phyloP scores from a whole-genome alignment of 352 stramenopile species.

The Phytopythium oedochilum region DNA sequence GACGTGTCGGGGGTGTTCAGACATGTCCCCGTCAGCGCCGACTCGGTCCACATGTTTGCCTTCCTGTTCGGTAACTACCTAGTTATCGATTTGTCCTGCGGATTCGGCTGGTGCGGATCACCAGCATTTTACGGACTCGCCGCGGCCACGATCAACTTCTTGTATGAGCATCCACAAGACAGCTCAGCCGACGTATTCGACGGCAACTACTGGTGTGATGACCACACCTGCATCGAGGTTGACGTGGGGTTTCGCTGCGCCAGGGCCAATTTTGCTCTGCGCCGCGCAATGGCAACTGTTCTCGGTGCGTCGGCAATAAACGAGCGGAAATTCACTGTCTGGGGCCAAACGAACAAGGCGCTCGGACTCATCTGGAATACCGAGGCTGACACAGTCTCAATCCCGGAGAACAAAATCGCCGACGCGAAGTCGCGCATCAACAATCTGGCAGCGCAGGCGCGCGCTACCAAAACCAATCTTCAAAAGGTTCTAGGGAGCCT shows the following conservation, averaged over 20 bases:
- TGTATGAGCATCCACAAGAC: conserved; percentile 8
- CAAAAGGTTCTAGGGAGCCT: too few relatives aligned
- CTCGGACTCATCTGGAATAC: conserved; percentile 13
- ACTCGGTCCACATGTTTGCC: conserved; percentile 19
- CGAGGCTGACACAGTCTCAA: not conserved
- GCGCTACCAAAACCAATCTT: too few relatives aligned
- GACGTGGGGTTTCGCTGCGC: conserved; percentile 2
- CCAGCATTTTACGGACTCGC: conserved; percentile 19
- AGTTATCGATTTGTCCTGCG: conserved; percentile 17
- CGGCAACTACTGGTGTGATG: conserved; percentile 21
- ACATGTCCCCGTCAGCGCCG: conserved; percentile 15
- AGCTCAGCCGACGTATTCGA: not conserved
- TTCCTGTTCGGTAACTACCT: conserved; percentile 11
- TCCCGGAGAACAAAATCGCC: conserved; percentile 10
- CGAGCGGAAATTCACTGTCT: conserved; percentile 14
- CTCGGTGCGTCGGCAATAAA: conserved; percentile 11
- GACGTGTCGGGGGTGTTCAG: conserved; percentile 25
- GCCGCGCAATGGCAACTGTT: conserved; percentile 11
- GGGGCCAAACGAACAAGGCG: conserved; percentile 3
- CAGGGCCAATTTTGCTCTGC: conserved; percentile 9
- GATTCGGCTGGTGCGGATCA: conserved; percentile 8
- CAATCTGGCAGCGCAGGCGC: too few relatives aligned
- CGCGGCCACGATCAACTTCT: conserved; percentile 11
- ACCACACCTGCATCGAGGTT: conserved; percentile 19
- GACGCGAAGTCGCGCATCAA: too few relatives aligned